Conservation (phyloP, 2,329 filamentous ascomycete genomes). For the Periconia sp. region DNA sequence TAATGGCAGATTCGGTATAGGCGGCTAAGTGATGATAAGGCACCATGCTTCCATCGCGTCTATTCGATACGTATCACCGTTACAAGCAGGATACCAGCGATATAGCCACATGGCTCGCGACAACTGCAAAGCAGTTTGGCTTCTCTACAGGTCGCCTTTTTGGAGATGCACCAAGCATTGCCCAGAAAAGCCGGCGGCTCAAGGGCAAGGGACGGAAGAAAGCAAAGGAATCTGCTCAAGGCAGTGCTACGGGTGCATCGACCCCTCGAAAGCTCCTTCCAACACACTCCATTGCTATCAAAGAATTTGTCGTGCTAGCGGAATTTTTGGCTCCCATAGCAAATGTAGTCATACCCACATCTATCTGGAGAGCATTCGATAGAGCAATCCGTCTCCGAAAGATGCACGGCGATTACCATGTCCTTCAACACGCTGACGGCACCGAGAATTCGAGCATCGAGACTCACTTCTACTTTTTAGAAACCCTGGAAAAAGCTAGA, state of each 20-base stretch:
- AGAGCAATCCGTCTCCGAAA: conserved; percentile 4
- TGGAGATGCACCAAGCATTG: not conserved
- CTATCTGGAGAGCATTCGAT: conserved; percentile 4
- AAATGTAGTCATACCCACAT: conserved; percentile 3
- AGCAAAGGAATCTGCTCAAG: conserved; percentile 11
- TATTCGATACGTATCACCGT: conserved; percentile 9
- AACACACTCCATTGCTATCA: conserved; percentile 44
- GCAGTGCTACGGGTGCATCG: not conserved
- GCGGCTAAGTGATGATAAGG: too few species aligned
- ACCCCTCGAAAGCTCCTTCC: conserved; percentile 5
- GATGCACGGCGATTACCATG: conserved; percentile 1
- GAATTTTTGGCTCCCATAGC: conserved; percentile 35
- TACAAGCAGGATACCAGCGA: conserved; percentile 15
- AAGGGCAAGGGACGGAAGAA: conserved; percentile 16
- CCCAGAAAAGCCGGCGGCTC: conserved; percentile 8
- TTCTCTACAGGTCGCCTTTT: conserved; percentile 8
- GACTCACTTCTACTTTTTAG: conserved; percentile 42
- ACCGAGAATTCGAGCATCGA: conserved; percentile 15
- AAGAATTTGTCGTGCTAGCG: conserved; percentile 49
- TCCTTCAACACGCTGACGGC: conserved; percentile 3
- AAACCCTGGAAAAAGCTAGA: conserved; percentile 42
- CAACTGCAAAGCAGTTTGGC: conserved; percentile 13
- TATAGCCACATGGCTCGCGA: conserved; percentile 19
- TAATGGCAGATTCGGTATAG: too few species aligned
- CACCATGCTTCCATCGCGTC: conserved; percentile 11